Evolutionary conservation across 2,329 filamentous ascomycete genomes (phyloP).

Genomic region (Epichloe coenophiala): DNA sequence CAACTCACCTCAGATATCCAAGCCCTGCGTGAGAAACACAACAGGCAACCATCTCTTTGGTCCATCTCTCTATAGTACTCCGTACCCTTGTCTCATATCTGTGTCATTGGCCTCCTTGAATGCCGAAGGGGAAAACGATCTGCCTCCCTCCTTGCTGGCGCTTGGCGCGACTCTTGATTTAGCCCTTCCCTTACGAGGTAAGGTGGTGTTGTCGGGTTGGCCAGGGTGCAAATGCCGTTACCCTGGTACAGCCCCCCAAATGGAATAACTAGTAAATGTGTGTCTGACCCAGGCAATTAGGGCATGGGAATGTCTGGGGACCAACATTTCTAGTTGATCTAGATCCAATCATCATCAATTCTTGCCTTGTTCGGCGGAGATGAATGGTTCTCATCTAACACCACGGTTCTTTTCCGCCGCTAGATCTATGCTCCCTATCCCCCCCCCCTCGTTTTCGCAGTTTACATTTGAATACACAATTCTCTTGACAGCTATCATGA

Average conservation of each 20-base stretch:
- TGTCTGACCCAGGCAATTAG: not conserved
- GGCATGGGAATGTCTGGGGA: not conserved
- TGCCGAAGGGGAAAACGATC: conserved; percentile 1
- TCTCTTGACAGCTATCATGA: not conserved
- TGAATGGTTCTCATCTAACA: not conserved
- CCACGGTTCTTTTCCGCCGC: not conserved
- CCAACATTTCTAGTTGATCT: not conserved
- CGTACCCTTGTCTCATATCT: not conserved
- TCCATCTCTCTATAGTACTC: not conserved
- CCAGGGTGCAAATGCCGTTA: conserved; percentile 1
- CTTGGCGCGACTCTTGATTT: conserved; percentile 8
- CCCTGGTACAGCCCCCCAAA: not conserved
- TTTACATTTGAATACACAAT: not conserved
- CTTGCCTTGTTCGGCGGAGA: not conserved
- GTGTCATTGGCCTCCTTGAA: not conserved
- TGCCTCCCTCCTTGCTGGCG: conserved; percentile 4
- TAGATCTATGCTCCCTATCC: not conserved
- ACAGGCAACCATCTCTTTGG: not conserved
- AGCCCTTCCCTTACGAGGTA: not conserved
- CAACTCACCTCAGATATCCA: too few relatives aligned
- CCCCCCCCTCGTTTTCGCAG: too few relatives aligned
- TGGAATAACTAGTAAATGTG: not conserved
- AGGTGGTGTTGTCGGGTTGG: conserved; percentile 2
- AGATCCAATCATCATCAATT: not conserved
- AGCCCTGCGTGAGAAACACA: not conserved